Evolutionary conservation across 2,329 filamentous ascomycete species (phyloP), one percentile per base, ranked within the genome.

Genomic region (Clonostachys rhizophaga): DNA sequence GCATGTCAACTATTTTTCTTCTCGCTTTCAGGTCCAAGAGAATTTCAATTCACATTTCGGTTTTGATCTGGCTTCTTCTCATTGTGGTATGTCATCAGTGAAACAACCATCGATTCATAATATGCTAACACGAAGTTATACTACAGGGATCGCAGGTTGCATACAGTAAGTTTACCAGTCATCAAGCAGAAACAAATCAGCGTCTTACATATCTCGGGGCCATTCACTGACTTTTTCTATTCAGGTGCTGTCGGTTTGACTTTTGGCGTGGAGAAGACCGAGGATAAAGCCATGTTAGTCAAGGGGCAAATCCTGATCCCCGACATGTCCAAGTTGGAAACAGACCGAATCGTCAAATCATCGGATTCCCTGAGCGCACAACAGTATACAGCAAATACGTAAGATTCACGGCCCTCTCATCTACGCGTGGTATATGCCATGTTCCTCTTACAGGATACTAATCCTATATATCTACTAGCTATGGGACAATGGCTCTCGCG

Each of bases 351-450:
- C 13, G 43, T 67, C 14, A 52, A 53, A 5, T 51, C 53, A 10
- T 52, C 47, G 6, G 45, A 44, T 8, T 55, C 57, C 17, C 45
- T 50, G 13, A 58, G 52, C n/a, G 66, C 68, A 20, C 57, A 70
- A 18, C 58, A 69, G 43, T 73, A 69, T 42, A 69, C 66, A 2
- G 71, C 72, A 12, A 71, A 73, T 35, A 65, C 61, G 66, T 65
- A 45, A 30, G 24, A 30, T 30, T 10, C 9, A 30, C 8, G 10
- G 3, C 8, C 24, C 9, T 30, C 24, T 30, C 24, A 30, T 8
- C 6, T 6, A 7, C 24, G 8, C 24, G 24, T 9, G 24, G 7
- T 2, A 30, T 30, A 30, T 30, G 24, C 24, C 8, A 30, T 30
- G 24, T 10, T 30, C 24, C 10, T 30, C 9, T 30, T 9, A 30